Evolutionary conservation across 208 protist genomes (phyloP).

Genomic region (Strigomonas galati): DNA sequence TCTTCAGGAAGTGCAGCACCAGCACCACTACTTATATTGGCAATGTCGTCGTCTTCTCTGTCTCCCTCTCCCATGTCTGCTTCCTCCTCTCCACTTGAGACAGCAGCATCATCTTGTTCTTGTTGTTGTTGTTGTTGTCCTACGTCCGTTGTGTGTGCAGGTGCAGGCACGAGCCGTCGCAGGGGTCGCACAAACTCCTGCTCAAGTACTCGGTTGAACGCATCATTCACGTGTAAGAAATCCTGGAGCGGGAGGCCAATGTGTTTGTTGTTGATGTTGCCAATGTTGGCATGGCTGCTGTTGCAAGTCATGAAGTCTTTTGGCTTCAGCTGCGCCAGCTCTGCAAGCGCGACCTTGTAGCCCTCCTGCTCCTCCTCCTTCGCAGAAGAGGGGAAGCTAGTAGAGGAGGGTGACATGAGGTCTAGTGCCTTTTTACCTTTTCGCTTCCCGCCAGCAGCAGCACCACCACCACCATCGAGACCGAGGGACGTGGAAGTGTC

Average conservation of each 20-base stretch:
- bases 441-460: too few species aligned
- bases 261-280: background rate
- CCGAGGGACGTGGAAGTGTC: too few species aligned
- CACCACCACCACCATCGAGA: too few species aligned
- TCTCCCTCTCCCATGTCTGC: background rate
- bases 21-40: background rate
- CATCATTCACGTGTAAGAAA: background rate
- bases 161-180: background rate
- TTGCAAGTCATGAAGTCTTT: slow-evolving; percentile 2
- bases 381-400: too few species aligned
- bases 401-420: too few species aligned
- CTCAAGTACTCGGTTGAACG: slow-evolving; percentile 3
- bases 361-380: too few species aligned
- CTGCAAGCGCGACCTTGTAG: background rate
- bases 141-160: too few species aligned
- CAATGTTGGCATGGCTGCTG: background rate
- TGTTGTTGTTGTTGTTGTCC: too few species aligned
- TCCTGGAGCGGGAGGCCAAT: background rate
- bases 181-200: slow-evolving; percentile 10
- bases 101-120: too few species aligned
- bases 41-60: slow-evolving; percentile 1
- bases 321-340: background rate
- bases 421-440: too few species aligned
- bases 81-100: background rate
- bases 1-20: background rate